phyloP scores from a whole-genome alignment of 495 filamentous ascomycete genomes.

The Astrothelium macrocarpum region DNA sequence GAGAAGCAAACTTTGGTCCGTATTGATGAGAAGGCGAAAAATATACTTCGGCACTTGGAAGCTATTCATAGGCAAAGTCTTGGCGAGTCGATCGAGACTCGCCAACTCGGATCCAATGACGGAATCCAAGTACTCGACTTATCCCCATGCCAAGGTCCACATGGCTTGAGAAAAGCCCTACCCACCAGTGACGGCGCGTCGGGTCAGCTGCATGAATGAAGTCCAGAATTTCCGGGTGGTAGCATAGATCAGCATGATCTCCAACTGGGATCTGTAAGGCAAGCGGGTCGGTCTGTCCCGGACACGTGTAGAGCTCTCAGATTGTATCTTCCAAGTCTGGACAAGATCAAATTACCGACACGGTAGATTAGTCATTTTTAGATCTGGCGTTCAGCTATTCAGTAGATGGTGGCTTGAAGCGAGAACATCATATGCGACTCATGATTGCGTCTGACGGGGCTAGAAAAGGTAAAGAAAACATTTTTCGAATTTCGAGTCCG shows the following conservation, averaged over 20 bases:
- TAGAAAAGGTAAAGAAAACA: neutral
- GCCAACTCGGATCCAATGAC: neutral
- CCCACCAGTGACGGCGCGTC: neutral
- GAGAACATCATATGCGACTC: neutral
- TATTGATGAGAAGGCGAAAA: neutral
- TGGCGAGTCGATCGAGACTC: neutral
- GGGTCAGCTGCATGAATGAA: neutral
- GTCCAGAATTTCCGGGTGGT: neutral
- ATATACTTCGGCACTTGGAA: neutral
- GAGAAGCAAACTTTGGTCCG: neutral
- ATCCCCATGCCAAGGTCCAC: neutral
- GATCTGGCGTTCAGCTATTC: neutral
- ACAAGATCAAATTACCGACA: neutral
- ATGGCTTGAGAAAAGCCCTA: neutral
- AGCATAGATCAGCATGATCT: constrained; percentile 3
- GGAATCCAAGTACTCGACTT: neutral
- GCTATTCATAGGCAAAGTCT: neutral
- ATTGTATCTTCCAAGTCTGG: neutral
- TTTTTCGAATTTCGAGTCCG: neutral
- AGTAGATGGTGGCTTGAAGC: neutral
- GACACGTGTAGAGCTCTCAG: neutral
- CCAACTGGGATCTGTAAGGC: neutral
- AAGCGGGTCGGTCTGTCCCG: neutral
- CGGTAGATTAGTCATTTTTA: neutral
- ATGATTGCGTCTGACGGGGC: neutral